Evolutionary conservation across 768 basidiomycete genomes (phyloP).

Genomic region (Lentinula raphanica): DNA sequence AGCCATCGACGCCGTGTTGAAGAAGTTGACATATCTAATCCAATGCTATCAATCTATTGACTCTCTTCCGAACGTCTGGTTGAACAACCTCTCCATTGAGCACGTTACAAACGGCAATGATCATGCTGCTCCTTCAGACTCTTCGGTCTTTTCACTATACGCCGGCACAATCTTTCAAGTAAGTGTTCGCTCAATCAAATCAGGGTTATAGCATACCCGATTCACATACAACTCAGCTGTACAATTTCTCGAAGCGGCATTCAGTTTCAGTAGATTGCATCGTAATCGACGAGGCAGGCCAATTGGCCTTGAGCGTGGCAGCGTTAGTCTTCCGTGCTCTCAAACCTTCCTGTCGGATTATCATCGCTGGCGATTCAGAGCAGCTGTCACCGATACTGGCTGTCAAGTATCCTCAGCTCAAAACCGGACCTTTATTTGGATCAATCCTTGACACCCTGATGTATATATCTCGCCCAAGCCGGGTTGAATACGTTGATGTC

Average conservation of each 20-base stretch:
- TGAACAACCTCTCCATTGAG: conserved; percentile 36
- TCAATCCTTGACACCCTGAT: conserved; percentile 45
- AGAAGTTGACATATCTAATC: conserved; percentile 34
- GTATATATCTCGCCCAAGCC: conserved; percentile 17
- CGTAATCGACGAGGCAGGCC: conserved; percentile 48
- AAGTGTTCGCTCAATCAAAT: too few species aligned
- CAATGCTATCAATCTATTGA: conserved; percentile 31
- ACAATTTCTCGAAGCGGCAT: conserved; percentile 39
- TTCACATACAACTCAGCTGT: conserved; percentile 27
- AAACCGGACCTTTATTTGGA: conserved; percentile 36
- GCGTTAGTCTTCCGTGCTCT: conserved; percentile 42
- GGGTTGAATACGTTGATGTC: conserved; percentile 15
- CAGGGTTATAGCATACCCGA: too few species aligned
- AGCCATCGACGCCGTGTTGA: conserved; percentile 44
- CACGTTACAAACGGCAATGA: conserved; percentile 36
- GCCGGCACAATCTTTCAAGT: conserved; percentile 47
- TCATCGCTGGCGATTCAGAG: conserved; percentile 48
- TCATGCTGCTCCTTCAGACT: conserved; percentile 30
- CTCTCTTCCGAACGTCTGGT: conserved; percentile 33
- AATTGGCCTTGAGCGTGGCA: conserved; percentile 40
- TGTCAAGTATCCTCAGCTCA: conserved; percentile 39
- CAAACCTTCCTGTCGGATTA: conserved; percentile 30
- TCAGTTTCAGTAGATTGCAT: conserved; percentile 37
- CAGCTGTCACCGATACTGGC: conserved; percentile 47
- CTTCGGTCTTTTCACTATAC: conserved; percentile 30